Base-by-base conservation (phyloP, 257 asterid genomes). In the Lantana camara region DNA sequence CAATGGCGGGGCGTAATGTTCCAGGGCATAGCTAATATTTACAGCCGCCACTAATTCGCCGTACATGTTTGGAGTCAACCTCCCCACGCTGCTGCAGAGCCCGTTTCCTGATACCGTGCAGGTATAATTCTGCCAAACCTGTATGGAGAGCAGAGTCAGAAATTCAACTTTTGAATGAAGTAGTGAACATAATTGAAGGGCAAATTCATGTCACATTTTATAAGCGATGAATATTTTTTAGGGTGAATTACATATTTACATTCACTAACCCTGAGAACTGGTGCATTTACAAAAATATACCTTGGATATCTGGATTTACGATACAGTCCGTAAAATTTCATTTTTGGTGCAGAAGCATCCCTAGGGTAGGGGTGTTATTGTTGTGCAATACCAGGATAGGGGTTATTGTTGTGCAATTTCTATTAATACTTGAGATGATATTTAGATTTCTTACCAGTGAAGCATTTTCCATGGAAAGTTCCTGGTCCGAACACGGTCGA, bases 21-120 rank as follows among this genome's bases (percentile, higher is more conserved):
- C 89, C 23, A 94, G 97, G 0, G 88, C 99, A 5, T 84, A 90
- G 77, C 96, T 90, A 27, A 88, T 84, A 70, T 90, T 88, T 32
- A 88, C 83, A 0, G 99, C 96, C 0, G 87, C 64, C 32, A 67
- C 70, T 4, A 78, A 27, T 35, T 78, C 75, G 0, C 54, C 19
- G 71, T 78, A 78, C 66, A 47, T 47, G 21, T 30, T 34, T 9
- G 71, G 72, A 8, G 76, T 71, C 54, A 71, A 27, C 60, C 76
- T 71, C 32, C 76, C 76, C 0, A 24, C 5, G 19, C 56, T 64
- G 71, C 21, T 46, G 66, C 76, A 71, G 7, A 54, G 34, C 42
- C 66, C 66, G 24, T 34, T 3, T 48, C 60, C 17, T 10, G 76
- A 71, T 0, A 71, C 62, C 6, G 38, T 23, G 61, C 76, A 71